These are phyloP conservation scores for Ustilago trichophora DNA, from an alignment of 1,284 basidiomycete species.

Conservation along the genomic window DNA sequence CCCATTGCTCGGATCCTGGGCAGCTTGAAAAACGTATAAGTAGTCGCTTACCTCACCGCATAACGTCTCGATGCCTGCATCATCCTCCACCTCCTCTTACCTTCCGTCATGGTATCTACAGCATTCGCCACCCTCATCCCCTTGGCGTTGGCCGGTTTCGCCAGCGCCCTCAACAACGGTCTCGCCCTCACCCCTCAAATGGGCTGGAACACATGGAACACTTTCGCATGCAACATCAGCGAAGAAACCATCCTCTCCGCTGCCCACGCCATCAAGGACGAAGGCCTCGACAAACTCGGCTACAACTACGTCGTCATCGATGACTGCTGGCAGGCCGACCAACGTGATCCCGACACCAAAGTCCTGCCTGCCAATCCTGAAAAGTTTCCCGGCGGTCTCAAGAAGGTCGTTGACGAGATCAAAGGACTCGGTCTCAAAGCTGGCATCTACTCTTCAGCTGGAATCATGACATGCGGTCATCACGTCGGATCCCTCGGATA, in stretches of 20 bases:
- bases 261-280: slow-evolving; percentile 62
- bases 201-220: slow-evolving; percentile 62
- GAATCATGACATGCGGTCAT: slow-evolving; percentile 64
- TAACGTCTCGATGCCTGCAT: too few species aligned
- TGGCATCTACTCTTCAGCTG: slow-evolving; percentile 71
- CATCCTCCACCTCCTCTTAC: background rate
- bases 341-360: slow-evolving; percentile 68
- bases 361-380: slow-evolving; percentile 67
- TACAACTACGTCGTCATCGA: slow-evolving; percentile 59
- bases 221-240: slow-evolving; percentile 59
- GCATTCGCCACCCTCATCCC: slow-evolving; percentile 13
- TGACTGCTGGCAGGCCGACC: slow-evolving; percentile 66
- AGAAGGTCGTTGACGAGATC: slow-evolving; percentile 68
- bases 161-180: slow-evolving; percentile 18
- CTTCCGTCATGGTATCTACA: slow-evolving; percentile 4
- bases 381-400: slow-evolving; percentile 70
- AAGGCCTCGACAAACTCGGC: slow-evolving; percentile 47
- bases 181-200: slow-evolving; percentile 27
- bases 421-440: slow-evolving; percentile 70
- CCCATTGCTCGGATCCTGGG: too few species aligned
- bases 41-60: too few species aligned
- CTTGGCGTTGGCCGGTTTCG: slow-evolving; percentile 7
- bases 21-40: too few species aligned
- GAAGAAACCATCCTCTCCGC: slow-evolving; percentile 61
- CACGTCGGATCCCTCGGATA: slow-evolving; percentile 70